phyloP scores from a whole-genome alignment of 2,329 filamentous ascomycete species.

The Penicillium sp. region DNA sequence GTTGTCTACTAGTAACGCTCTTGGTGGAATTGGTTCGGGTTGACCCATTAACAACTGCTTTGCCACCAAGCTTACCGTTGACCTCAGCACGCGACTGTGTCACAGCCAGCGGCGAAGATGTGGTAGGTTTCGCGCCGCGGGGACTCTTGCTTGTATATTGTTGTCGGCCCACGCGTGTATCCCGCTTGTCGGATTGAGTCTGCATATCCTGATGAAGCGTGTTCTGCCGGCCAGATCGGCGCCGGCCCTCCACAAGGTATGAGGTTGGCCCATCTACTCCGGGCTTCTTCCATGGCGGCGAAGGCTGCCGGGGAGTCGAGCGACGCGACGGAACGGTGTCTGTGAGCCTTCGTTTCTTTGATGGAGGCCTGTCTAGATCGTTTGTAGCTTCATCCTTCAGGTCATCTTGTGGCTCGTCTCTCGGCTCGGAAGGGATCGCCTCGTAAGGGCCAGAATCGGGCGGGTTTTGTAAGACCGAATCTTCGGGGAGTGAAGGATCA shows the following conservation, averaged over 20 bases:
- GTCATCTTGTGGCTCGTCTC: constrained; percentile 24
- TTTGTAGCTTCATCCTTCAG: constrained; percentile 11
- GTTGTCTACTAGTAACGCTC: constrained; percentile 19
- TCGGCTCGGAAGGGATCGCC: constrained; percentile 26
- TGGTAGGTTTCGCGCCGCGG: constrained; percentile 23
- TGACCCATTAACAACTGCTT: constrained; percentile 31
- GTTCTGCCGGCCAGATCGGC: constrained; percentile 57
- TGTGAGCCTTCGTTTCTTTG: constrained; percentile 45
- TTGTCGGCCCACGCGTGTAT: constrained; percentile 42
- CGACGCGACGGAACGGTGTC: constrained; percentile 33
- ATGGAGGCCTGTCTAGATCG: constrained; percentile 38
- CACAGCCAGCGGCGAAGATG: constrained; percentile 32
- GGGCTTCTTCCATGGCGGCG: constrained; percentile 90
- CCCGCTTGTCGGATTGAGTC: constrained; percentile 46
- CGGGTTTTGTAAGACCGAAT: constrained; percentile 18
- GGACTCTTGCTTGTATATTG: constrained; percentile 30
- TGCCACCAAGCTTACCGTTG: constrained; percentile 32
- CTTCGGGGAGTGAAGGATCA: constrained; percentile 22
- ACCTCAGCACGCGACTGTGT: constrained; percentile 26
- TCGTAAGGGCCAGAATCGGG: constrained; percentile 23
- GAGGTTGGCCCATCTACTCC: constrained; percentile 81
- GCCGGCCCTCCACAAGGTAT: constrained; percentile 61
- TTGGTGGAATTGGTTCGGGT: constrained; percentile 25
- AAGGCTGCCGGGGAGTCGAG: constrained; percentile 47
- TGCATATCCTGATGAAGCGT: constrained; percentile 46